These are phyloP conservation scores for Mychonastes homosphaera DNA, from an alignment of 139 green algal species.

Conservation along the genomic window DNA sequence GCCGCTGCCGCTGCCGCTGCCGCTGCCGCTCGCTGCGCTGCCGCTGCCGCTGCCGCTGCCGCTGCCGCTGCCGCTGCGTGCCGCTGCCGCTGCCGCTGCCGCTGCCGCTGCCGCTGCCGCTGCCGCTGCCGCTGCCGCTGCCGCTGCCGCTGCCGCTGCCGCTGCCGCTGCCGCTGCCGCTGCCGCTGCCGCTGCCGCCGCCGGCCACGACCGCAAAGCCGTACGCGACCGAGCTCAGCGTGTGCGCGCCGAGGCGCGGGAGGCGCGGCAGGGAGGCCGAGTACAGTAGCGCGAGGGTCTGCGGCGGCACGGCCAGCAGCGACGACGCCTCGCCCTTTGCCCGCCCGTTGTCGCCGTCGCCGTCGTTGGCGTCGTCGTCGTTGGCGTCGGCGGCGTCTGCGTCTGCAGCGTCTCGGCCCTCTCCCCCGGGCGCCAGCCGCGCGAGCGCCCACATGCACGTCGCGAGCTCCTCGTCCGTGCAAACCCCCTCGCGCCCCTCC, in stretches of 20 bases:
- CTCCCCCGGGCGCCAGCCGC: slow-evolving; percentile 1
- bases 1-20: neutral
- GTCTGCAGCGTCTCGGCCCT: too few relatives aligned
- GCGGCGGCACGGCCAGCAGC: too few relatives aligned
- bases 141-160: neutral
- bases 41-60: neutral
- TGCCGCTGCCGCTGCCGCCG: neutral
- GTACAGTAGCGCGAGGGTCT: neutral
- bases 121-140: neutral
- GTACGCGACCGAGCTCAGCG: too few relatives aligned
- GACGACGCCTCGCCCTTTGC: too few relatives aligned
- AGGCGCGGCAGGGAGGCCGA: neutral
- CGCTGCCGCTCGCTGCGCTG: neutral
- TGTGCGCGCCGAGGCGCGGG: neutral
- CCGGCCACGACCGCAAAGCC: too few relatives aligned
- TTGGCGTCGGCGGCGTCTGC: too few relatives aligned
- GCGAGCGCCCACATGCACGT: slow-evolving; percentile 12
- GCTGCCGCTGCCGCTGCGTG: slow-evolving; percentile 8
- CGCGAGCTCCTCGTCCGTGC: slow-evolving; percentile 4
- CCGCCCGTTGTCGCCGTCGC: too few relatives aligned
- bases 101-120: neutral
- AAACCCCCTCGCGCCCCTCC: too few relatives aligned
- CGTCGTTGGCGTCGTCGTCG: too few relatives aligned
- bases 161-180: neutral
- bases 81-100: neutral